Evolutionary conservation across 495 filamentous ascomycete genomes (phyloP), one percentile per base, ranked within the genome.

Genomic region (Cercophora sp.): DNA sequence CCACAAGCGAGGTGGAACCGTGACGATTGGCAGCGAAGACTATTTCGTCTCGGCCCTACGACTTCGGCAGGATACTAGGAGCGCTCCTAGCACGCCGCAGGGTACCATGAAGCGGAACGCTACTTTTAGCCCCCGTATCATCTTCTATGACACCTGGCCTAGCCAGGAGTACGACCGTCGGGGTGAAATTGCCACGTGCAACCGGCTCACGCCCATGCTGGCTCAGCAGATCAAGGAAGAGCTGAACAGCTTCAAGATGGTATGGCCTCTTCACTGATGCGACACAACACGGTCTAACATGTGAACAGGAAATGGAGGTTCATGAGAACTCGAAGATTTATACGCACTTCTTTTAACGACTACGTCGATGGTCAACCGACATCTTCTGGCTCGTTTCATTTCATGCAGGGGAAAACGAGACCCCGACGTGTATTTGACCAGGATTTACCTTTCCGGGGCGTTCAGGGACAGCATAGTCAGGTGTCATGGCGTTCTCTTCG

Each of bases 171-270:
- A 99, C 64, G 93, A 99, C 63, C 85, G 93, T 40, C 85, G 94
- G 31, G 94, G 93, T 40, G 93, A 99, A 10, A 88, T 96, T 67
- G 91, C 93, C 22, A 99, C 93, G 6, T 99, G 93, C 80, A 99
- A 99, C 66, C 87, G 91, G 51, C 72, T 99, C 54, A 99, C 93
- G 35, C 93, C 93, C 15, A 88, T 97, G 79, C 82, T 98, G 56
- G 93, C 93, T 27, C 93, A 99, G 66, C 93, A 99, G 67, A 99
- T 99, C 73, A 97, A 97, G 74, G 93, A 99, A 72, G 93, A 99
- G 72, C 78, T 99, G 59, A 99, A 99, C 73, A 92, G 85, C 57
- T 99, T 97, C 78, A 99, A 98, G 65, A 97, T 99, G 93, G 93
- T 96, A 68, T 54, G 85, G 75, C 23, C 23, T 15, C 16, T 26